phyloP scores from a whole-genome alignment of 1,284 basidiomycete genomes.

The Cutaneotrichosporon sp. region DNA sequence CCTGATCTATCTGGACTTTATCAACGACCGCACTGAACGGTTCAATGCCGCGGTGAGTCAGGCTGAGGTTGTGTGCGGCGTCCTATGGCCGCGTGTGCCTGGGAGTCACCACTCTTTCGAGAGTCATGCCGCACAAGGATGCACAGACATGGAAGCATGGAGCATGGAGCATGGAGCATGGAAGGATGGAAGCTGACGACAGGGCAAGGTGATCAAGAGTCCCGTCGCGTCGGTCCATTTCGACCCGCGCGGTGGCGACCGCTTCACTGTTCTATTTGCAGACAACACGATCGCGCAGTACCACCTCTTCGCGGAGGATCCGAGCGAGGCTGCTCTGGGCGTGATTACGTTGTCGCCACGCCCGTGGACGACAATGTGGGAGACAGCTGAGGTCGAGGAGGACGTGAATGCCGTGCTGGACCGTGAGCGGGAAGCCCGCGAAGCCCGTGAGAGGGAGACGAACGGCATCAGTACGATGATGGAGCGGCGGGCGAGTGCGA shows the following conservation, averaged over 20 bases:
- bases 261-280: conserved; percentile 87
- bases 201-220: conserved; percentile 76
- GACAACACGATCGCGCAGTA: conserved; percentile 57
- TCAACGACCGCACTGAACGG: conserved; percentile 72
- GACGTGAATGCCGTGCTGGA: conserved; percentile 7
- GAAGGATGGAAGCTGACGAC: background rate
- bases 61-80: background rate
- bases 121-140: background rate
- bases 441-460: background rate
- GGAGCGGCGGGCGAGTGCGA: conserved; percentile 2
- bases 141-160: background rate
- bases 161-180: too few relatives aligned
- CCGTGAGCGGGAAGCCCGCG: background rate
- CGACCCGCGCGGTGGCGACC: conserved; percentile 78
- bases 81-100: background rate
- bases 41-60: conserved; percentile 79
- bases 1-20: conserved; percentile 79
- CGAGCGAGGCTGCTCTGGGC: conserved; percentile 26
- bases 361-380: conserved; percentile 44
- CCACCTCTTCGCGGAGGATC: conserved; percentile 49
- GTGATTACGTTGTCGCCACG: conserved; percentile 28
- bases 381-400: conserved; percentile 16
- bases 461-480: background rate
- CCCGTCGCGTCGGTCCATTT: conserved; percentile 81
- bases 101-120: background rate